phyloP scores from a whole-genome alignment of 257 asterid species.

The Verbena officinalis region DNA sequence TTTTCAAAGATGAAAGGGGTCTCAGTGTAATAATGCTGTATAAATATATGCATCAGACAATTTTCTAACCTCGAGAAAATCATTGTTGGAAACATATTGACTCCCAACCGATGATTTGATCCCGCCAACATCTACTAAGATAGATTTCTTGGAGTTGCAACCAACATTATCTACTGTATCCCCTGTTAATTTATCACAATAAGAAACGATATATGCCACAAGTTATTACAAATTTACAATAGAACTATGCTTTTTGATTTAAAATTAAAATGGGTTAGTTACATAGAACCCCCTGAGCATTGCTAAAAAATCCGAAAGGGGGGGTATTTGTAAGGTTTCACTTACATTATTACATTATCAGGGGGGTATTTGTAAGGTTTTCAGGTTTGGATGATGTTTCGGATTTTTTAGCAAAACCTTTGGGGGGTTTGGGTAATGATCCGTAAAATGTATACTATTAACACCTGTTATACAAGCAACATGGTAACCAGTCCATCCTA shows the following conservation, averaged over 20 bases:
- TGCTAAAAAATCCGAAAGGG: no score
- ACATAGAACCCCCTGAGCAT: no score
- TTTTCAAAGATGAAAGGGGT: no score
- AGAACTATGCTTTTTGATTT: not conserved
- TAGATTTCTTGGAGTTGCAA: conserved; percentile 38
- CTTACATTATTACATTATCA: no score
- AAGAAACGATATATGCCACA: not conserved
- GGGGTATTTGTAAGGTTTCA: no score
- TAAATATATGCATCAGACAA: no score
- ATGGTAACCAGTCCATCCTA: conserved; percentile 62
- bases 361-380: no score
- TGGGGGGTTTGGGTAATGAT: no score
- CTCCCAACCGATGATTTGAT: conserved; percentile 62
- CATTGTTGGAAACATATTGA: conserved; percentile 74
- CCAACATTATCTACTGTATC: conserved; percentile 33
- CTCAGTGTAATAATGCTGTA: not conserved
- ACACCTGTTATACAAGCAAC: conserved; percentile 84
- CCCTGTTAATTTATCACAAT: conserved; percentile 34
- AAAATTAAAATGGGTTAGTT: no score
- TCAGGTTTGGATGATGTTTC: no score
- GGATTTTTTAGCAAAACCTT: no score
- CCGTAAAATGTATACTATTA: no score
- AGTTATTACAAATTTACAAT: not conserved
- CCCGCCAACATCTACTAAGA: conserved; percentile 70
- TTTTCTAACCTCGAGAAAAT: conserved; percentile 66